Evolutionary conservation across 306 rosid genomes (phyloP).

Genomic region (Morella rubra): DNA sequence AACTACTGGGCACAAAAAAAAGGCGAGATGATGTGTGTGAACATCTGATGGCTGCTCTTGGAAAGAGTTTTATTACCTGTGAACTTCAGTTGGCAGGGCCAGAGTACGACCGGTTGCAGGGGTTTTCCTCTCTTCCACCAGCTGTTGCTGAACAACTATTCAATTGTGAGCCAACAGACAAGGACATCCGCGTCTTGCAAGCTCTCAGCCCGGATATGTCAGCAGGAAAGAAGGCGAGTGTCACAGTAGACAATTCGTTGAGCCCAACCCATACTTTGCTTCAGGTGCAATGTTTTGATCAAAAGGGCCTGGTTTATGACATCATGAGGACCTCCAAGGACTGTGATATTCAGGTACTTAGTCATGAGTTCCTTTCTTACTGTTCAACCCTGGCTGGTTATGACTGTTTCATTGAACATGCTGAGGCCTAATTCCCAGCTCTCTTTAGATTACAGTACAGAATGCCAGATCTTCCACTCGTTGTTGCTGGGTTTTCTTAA

Average conservation of each 20-base stretch:
- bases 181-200: slow-evolving; percentile 34
- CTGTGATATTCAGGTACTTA: slow-evolving; percentile 67
- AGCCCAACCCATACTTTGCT: slow-evolving; percentile 79
- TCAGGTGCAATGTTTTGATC: slow-evolving; percentile 76
- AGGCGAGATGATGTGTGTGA: slow-evolving; percentile 61
- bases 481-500: not conserved
- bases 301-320: slow-evolving; percentile 77
- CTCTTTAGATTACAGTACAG: not conserved
- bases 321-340: slow-evolving; percentile 84
- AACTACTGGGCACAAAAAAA: slow-evolving; percentile 59
- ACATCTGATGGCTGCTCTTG: slow-evolving; percentile 60
- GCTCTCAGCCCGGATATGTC: slow-evolving; percentile 43
- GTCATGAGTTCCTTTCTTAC: slow-evolving; percentile 10
- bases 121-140: slow-evolving; percentile 70
- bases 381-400: not conserved
- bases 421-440: not conserved
- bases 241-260: slow-evolving; percentile 63
- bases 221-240: slow-evolving; percentile 46
- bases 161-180: slow-evolving; percentile 50
- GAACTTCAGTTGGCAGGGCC: slow-evolving; percentile 93
- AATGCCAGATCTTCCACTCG: not conserved
- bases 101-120: slow-evolving; percentile 66
- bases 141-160: slow-evolving; percentile 68
- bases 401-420: not conserved
- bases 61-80: slow-evolving; percentile 64